Evolutionary conservation across 164 flowering plant genomes (phyloP).

Genomic region (grape (Vitis vinifera)): DNA sequence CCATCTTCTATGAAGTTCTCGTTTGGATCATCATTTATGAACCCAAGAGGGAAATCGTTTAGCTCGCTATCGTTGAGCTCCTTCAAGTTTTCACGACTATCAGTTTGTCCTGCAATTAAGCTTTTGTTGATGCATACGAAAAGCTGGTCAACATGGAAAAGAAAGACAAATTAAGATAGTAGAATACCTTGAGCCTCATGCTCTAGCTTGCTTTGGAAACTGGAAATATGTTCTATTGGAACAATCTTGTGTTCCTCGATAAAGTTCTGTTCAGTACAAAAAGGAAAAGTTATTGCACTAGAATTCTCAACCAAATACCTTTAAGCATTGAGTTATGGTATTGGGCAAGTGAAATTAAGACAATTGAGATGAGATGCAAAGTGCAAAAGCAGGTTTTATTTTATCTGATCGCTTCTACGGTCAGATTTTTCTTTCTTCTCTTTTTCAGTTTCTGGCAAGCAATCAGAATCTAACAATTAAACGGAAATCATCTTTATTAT

Average conservation of each 20-base stretch:
- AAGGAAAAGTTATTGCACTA: not conserved
- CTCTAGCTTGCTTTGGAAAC: constrained; percentile 33
- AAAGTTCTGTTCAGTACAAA: constrained; percentile 37
- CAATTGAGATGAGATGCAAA: too few species aligned
- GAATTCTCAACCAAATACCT: not conserved
- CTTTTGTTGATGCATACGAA: not conserved
- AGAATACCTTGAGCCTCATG: constrained; percentile 38
- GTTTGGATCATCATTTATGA: constrained; percentile 40
- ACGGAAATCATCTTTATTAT: too few species aligned
- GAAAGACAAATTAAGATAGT: not conserved
- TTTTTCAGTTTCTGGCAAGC: too few species aligned
- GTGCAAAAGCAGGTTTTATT: too few species aligned
- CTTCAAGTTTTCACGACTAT: constrained; percentile 15
- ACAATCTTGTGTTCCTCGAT: constrained; percentile 51
- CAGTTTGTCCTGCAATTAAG: constrained; percentile 34
- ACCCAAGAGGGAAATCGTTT: constrained; percentile 41
- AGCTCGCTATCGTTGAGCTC: constrained; percentile 31
- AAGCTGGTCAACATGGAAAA: not conserved
- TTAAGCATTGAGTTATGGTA: too few species aligned
- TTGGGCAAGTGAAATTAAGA: too few species aligned
- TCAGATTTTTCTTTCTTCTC: too few species aligned
- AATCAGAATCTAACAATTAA: too few species aligned
- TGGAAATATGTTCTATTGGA: constrained; percentile 51
- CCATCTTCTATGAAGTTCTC: constrained; percentile 35
- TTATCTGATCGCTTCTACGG: too few species aligned